Percentiles rank a stretch among this genome's conserved stretches.
Conservation (phyloP, 208 protist species). For the Entamoeba histolytica region DNA sequence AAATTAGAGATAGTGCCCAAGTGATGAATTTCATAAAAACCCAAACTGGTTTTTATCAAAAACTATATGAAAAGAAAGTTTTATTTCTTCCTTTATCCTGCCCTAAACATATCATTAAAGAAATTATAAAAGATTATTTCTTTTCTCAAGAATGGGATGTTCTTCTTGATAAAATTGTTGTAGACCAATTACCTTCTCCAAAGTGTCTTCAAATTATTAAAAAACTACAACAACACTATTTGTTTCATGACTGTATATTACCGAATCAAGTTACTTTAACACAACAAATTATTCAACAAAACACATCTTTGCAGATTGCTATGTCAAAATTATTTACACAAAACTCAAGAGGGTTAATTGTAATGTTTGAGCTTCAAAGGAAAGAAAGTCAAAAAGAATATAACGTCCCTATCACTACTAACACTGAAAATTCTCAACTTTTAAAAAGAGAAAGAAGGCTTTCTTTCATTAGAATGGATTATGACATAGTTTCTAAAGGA, state of each 20-base stretch:
- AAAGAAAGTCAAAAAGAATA: not conserved
- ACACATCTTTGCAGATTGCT: not conserved
- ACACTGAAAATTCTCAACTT: not conserved
- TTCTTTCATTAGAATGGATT: not conserved
- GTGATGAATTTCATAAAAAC: not conserved
- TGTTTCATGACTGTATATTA: not conserved
- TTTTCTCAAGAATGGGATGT: not conserved
- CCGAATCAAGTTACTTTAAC: not conserved
- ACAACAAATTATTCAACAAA: not conserved
- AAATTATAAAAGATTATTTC: not conserved
- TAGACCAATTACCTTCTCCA: not conserved
- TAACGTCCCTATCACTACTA: no score
- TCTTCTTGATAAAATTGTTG: not conserved
- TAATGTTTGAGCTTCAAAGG: not conserved
- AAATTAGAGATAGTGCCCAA: not conserved
- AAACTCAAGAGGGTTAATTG: not conserved
- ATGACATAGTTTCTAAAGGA: not conserved
- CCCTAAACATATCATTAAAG: not conserved
- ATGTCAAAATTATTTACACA: not conserved
- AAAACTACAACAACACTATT: not conserved
- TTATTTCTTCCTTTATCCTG: not conserved
- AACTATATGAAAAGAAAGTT: not conserved
- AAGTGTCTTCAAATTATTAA: not conserved
- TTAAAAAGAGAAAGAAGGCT: not conserved
- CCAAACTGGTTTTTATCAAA: not conserved